Base-by-base conservation (phyloP, 345 rosid genomes). In the Salix caprea region DNA sequence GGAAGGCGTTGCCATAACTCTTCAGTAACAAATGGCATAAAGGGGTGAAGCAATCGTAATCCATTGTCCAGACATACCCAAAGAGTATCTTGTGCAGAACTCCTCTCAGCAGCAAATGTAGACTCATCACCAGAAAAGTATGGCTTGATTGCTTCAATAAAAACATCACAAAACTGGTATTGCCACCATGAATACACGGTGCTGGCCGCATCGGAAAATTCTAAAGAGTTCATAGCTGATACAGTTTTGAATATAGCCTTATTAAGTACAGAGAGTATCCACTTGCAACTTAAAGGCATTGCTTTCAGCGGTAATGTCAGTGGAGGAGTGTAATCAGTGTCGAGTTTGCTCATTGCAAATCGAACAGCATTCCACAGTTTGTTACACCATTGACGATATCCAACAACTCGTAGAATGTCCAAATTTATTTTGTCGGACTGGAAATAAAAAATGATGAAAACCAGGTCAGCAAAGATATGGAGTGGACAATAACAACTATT, bases 311-410 rank as follows among this genome's bases (percentile, higher is more conserved):
- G 28, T 40, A 90, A 75, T 46, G 46, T 80, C 62, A 37, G 52
- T 15, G 90, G 94, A 70, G 97, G 98, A 24, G 76, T 48, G 78
- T 86, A 92, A 80, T 80, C 86, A 71, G 86, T 86, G 7, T 92
- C 95, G 76, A 96, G 98, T 79, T 88, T 96, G 86, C 89, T 89
- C 97, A 96, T 90, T 16, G 97, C 97, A 83, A 92, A 96, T 65
- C 97, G 91, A 80, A 96, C 97, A 8, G 98, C 99, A 80, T 96
- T 93, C 98, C 99, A 93, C 56, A 96, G 79, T 77, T 96, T 96
- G 84, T 96, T 96, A 82, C 99, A 96, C 99, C 99, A 96, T 69
- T 96, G 98, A n/a, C 97, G 98, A 86, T 93, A 93, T 26, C 98
- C 98, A 77, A 91, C 94, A 54, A 96, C 99, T 84, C 97, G 88